Conservation (phyloP, 768 basidiomycete genomes). For the Phylloporus sp. region DNA sequence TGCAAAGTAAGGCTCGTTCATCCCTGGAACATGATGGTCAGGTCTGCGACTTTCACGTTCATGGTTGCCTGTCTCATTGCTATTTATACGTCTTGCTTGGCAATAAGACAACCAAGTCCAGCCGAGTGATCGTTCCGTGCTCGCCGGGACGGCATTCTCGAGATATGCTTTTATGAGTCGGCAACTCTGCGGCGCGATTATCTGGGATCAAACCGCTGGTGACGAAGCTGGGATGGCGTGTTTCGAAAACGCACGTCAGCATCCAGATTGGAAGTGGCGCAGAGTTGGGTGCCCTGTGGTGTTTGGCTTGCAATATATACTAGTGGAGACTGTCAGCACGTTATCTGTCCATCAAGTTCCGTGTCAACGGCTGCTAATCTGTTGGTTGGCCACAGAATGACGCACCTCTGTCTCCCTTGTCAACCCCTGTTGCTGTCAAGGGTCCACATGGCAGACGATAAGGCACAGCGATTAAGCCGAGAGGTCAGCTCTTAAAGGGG, state of each 20-base stretch:
- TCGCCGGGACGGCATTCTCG: constrained; percentile 17
- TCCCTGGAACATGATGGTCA: constrained; percentile 8
- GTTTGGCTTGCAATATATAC: constrained; percentile 4
- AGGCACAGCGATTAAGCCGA: constrained; percentile 13
- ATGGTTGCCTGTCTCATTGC: background rate
- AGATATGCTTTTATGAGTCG: constrained; percentile 12
- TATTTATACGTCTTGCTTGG: constrained; percentile 4
- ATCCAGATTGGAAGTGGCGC: constrained; percentile 18
- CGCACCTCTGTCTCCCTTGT: constrained; percentile 12
- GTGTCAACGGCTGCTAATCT: constrained; percentile 3
- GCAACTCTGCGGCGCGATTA: constrained; percentile 22
- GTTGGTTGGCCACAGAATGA: constrained; percentile 5
- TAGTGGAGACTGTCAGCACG: constrained; percentile 2
- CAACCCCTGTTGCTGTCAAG: constrained; percentile 8
- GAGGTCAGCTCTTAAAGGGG: constrained; percentile 7
- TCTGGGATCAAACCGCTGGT: constrained; percentile 4
- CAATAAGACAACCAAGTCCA: background rate
- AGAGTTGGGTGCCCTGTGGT: constrained; percentile 3
- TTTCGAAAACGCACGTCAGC: constrained; percentile 14
- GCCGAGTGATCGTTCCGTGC: constrained; percentile 15
- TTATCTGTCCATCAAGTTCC: constrained; percentile 8
- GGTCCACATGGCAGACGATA: constrained; percentile 11
- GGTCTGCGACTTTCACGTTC: constrained; percentile 9
- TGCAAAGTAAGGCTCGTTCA: constrained; percentile 10
- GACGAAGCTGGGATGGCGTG: constrained; percentile 11